Evolutionary conservation across 345 rosid species (phyloP), one percentile per base, ranked within the genome.

Genomic region (Bruguiera sexangula): DNA sequence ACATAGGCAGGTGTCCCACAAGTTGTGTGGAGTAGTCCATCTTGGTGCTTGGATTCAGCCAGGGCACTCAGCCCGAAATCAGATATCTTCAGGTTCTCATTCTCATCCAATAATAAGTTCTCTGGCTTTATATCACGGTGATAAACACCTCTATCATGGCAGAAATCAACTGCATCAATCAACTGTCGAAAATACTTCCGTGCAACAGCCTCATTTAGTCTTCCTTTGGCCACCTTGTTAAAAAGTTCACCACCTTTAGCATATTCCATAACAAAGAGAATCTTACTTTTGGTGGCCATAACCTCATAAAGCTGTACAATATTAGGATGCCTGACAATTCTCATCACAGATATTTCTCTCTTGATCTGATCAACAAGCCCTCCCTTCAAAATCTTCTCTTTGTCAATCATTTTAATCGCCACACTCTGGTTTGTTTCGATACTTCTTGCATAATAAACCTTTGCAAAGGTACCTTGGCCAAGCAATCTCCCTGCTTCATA

Each of bases 391-490:
- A 75, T 21, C 67, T 75, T 75, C 56, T 75, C 79, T 65, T 75
- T 75, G 51, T 75, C 65, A 61, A 76, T 70, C 36, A 55, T 59
- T 62, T 76, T 76, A 61, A 76, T 55, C 2, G 79, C 75, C 50
- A 66, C 79, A 55, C 79, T 76, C 54, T 66, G 79, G 63, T 66
- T 70, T 6, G 72, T 76, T 43, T 36, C 31, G 21, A 70, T 76
- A 48, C 71, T 76, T 71, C 75, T 76, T 1, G 72, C 79, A 66
- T 52, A 70, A 66, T 76, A 76, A 30, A 76, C 79, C 64, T 76
- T 76, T 18, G 79, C 79, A 76, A 76, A 76, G 21, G 79, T 70
- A n/a, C 75, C 79, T 65, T 76, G 79, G 52, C 79, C 79, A 65
- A 76, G 70, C 75, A 76, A 61, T 71, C 79, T 70, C 60, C 79